Conservation (phyloP, 2,329 filamentous ascomycete genomes). For the Rhynchosporium secalis region DNA sequence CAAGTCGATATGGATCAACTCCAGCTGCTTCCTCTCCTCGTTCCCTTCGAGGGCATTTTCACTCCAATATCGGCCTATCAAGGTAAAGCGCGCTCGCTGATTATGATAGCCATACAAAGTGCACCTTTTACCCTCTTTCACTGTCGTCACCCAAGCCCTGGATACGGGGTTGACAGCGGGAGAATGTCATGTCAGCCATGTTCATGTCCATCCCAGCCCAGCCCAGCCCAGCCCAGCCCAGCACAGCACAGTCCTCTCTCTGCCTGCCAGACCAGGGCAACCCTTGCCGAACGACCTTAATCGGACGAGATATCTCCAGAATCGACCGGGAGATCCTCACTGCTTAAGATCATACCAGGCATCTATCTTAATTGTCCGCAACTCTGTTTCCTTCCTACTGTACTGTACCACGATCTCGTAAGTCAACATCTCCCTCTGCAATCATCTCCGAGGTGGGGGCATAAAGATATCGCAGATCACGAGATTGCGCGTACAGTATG, state of each 20-base stretch:
- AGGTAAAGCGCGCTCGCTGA: neutral
- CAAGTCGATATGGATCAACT: slow-evolving; percentile 10
- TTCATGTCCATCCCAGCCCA: neutral
- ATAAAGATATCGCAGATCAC: slow-evolving; percentile 20
- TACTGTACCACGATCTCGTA: no score
- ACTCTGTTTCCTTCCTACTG: slow-evolving; percentile 9
- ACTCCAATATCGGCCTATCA: slow-evolving; percentile 2
- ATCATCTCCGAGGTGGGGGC: slow-evolving; percentile 14
- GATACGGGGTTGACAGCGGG: slow-evolving; percentile 10
- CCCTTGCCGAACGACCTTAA: slow-evolving; percentile 28
- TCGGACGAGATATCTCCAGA: slow-evolving; percentile 27
- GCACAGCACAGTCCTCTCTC: neutral
- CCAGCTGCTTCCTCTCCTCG: slow-evolving; percentile 1
- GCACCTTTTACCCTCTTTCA: neutral
- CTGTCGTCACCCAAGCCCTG: slow-evolving; percentile 10
- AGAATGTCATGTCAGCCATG: slow-evolving; percentile 9
- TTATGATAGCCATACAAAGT: slow-evolving; percentile 4
- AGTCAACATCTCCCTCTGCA: slow-evolving; percentile 1
- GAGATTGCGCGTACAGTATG: slow-evolving; percentile 33
- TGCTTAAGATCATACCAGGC: slow-evolving; percentile 11
- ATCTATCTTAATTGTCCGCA: slow-evolving; percentile 17
- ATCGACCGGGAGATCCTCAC: slow-evolving; percentile 13
- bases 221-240: neutral
- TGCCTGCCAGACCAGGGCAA: slow-evolving; percentile 19
- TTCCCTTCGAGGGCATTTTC: neutral